Conservation (phyloP, 805 yeast genomes). For the Kazachstania bromeliacearum region DNA sequence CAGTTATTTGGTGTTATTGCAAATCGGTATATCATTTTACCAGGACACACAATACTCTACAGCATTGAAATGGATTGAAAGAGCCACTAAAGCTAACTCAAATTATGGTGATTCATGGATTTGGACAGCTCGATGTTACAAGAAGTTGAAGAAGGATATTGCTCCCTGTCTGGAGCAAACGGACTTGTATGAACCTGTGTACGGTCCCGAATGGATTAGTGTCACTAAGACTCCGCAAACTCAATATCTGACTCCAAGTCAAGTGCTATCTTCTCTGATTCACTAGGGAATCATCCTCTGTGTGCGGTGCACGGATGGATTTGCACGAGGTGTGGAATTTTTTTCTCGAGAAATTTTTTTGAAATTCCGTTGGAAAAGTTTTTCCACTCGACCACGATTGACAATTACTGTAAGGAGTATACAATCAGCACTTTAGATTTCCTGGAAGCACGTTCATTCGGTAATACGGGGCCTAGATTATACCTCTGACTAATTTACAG, state of each 20-base stretch:
- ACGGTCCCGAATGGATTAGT: conserved; percentile 53
- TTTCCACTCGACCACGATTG: neutral
- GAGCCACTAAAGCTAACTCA: conserved; percentile 47
- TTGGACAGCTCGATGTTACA: conserved; percentile 44
- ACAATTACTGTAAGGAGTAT: too few species aligned
- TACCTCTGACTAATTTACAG: too few species aligned
- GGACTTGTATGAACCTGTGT: conserved; percentile 42
- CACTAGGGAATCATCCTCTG: neutral
- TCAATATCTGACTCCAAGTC: conserved; percentile 33
- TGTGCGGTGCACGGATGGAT: conserved; percentile 3
- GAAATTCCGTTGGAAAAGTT: conserved; percentile 6
- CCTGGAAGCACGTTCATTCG: too few species aligned
- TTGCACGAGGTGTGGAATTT: neutral
- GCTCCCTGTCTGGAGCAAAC: conserved; percentile 19
- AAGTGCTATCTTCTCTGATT: conserved; percentile 19
- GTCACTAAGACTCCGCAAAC: conserved; percentile 41
- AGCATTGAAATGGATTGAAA: conserved; percentile 65
- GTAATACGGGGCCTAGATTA: too few species aligned
- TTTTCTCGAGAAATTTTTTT: neutral
- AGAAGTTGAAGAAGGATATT: conserved; percentile 25
- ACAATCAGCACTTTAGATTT: too few species aligned
- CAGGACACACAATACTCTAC: conserved; percentile 50
- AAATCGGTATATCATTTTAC: conserved; percentile 64
- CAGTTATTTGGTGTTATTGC: conserved; percentile 45
- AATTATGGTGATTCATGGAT: conserved; percentile 74